Evolutionary conservation across 225 moss, liverwort and hornwort genomes (phyloP).

Genomic region (Marchantia paleacea): DNA sequence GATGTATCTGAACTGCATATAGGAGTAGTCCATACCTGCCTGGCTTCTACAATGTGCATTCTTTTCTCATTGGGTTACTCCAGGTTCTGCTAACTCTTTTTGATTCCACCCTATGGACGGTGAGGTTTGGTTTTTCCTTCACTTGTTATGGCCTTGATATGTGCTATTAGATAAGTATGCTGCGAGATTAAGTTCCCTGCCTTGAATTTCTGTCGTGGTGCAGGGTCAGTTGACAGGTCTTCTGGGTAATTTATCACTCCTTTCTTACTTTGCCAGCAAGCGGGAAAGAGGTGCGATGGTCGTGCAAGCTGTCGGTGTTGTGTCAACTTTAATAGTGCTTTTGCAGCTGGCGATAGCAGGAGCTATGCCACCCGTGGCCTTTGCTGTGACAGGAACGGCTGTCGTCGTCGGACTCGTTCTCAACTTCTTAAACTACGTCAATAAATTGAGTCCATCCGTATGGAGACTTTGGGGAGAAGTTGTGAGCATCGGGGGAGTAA

Average conservation of each 20-base stretch:
- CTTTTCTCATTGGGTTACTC: too few relatives aligned
- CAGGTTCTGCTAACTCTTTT: too few relatives aligned
- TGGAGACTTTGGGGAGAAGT: conserved; percentile 71
- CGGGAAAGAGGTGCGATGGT: conserved; percentile 67
- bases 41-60: too few relatives aligned
- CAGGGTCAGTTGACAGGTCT: conserved; percentile 82
- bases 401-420: conserved; percentile 57
- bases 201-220: neutral
- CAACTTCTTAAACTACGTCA: conserved; percentile 60
- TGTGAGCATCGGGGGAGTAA: conserved; percentile 64
- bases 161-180: neutral
- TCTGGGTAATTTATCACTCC: conserved; percentile 60
- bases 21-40: too few relatives aligned
- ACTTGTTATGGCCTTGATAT: neutral
- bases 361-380: conserved; percentile 57
- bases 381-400: conserved; percentile 40
- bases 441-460: conserved; percentile 51
- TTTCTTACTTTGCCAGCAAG: conserved; percentile 77
- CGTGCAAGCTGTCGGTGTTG: conserved; percentile 72
- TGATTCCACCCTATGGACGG: too few relatives aligned
- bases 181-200: neutral
- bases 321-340: conserved; percentile 63
- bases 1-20: too few relatives aligned
- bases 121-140: neutral
- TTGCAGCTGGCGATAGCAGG: conserved; percentile 60